Percentiles rank a stretch among this genome's conserved stretches.
Conservation (phyloP, 2,329 filamentous ascomycete genomes). For the Scorias spongiosa region DNA sequence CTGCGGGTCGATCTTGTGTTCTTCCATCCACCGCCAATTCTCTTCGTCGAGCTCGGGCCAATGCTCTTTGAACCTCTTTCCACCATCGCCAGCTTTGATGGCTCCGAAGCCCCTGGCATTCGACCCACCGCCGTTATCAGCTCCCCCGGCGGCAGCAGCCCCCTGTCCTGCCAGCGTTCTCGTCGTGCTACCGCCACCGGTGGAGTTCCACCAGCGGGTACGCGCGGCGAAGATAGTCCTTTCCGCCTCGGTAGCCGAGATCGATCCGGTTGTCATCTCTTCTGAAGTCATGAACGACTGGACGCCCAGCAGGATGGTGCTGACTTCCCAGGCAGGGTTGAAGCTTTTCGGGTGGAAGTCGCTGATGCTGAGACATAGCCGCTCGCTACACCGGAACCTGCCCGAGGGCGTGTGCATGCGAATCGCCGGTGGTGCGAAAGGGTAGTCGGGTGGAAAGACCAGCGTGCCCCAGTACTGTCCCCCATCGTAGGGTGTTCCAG, state of each 20-base stretch:
- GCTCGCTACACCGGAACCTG: slow-evolving; percentile 82
- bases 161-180: slow-evolving; percentile 29
- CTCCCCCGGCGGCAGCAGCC: slow-evolving; percentile 14
- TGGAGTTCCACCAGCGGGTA: slow-evolving; percentile 93
- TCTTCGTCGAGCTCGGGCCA: slow-evolving; percentile 81
- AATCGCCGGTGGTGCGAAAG: slow-evolving; percentile 91
- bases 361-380: slow-evolving; percentile 86
- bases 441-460: slow-evolving; percentile 90
- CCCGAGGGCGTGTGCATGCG: slow-evolving; percentile 97
- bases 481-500: slow-evolving; percentile 81
- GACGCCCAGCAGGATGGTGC: slow-evolving; percentile 85
- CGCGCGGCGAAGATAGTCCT: slow-evolving; percentile 61
- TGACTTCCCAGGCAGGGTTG: slow-evolving; percentile 97
- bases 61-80: slow-evolving; percentile 73
- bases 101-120: slow-evolving; percentile 53
- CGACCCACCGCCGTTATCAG: slow-evolving; percentile 23
- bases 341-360: slow-evolving; percentile 98
- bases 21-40: slow-evolving; percentile 85
- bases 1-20: slow-evolving; percentile 59
- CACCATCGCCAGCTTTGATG: slow-evolving; percentile 81
- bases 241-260: slow-evolving; percentile 63
- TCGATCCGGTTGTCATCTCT: slow-evolving; percentile 91
- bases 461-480: slow-evolving; percentile 98
- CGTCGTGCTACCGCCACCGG: slow-evolving; percentile 62
- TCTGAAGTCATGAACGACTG: slow-evolving; percentile 97